These are phyloP conservation scores for Glonium stellatum DNA, from an alignment of 495 filamentous ascomycete species.

Conservation along the genomic window DNA sequence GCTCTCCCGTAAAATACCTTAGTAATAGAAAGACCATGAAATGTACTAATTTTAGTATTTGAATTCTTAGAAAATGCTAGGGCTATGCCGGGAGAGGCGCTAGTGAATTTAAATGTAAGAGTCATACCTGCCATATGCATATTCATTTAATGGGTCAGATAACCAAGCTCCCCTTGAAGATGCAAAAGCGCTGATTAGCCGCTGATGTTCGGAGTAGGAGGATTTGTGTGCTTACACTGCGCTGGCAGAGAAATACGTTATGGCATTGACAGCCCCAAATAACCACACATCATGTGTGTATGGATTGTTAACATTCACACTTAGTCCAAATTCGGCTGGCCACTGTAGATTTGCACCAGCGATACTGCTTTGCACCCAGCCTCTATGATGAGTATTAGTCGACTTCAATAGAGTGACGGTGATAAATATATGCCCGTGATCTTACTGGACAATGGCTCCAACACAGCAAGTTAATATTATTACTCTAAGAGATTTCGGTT, in stretches of 20 bases:
- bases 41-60: too few relatives aligned
- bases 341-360: constrained; percentile 15
- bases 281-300: constrained; percentile 14
- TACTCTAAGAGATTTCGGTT: neutral
- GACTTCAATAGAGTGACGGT: neutral
- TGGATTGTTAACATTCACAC: neutral
- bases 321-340: constrained; percentile 1
- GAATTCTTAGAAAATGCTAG: too few relatives aligned
- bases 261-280: constrained; percentile 21
- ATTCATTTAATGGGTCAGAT: constrained; percentile 25
- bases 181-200: too few relatives aligned
- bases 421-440: neutral
- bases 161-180: constrained; percentile 8
- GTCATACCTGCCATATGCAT: constrained; percentile 10
- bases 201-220: too few relatives aligned
- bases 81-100: too few relatives aligned
- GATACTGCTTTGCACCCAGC: constrained; percentile 19
- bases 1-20: too few relatives aligned
- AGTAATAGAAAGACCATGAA: too few relatives aligned
- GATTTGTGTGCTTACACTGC: neutral
- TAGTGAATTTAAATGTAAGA: too few relatives aligned
- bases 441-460: neutral
- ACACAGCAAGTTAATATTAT: neutral
- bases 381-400: neutral
- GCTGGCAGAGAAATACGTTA: constrained; percentile 16